Evolutionary conservation across 1,139 yeast genomes (phyloP), one percentile per base, ranked within the genome.

Genomic region (Pichiaceae sp.): DNA sequence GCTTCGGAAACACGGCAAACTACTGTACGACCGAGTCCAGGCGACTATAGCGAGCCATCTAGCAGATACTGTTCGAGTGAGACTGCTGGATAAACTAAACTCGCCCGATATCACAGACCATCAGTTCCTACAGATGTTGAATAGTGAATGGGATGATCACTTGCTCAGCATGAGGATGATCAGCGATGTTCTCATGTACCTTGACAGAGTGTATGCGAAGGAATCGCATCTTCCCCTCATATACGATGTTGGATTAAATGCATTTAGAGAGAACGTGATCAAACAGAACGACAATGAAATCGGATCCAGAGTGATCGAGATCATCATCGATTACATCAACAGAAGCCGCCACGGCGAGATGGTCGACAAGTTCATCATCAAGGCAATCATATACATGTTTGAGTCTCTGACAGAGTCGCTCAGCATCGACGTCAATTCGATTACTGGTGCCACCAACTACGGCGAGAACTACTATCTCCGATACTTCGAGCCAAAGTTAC

Each of bases 181-280:
- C 30, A 75, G 93, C 47, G 96, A 91, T 55, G 83, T 91, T 4
- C 62, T 87, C 57, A 80, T 87, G 84, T 91, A 91, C 53, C 62
- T 91, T 51, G 71, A 91, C 54, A 70, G 95, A 32, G 95, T 86
- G 0, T 86, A 83, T 48, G 84, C 89, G 21, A 77, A 75, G 44
- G 94, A 82, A 45, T 74, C 75, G 40, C 77, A 76, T 46, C 62
- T 75, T 35, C 75, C 86, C 2, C 62, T 79, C 38, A 70, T 84
- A 3, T 82, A 82, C 51, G 96, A 87, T 51, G 68, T 81, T 33
- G 95, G 96, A 0, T 44, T 57, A 31, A 44, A 47, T n/a, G 44
- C 47, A 3, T 63, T 60, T 44, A 67, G 68, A 45, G 69, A 68
- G 23, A 53, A 55, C 36, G 56, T 69, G 29, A 55, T 70, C 23